Evolutionary conservation across 768 basidiomycete species (phyloP), one percentile per base, ranked within the genome.

Genomic region (Boletus sensibilis): DNA sequence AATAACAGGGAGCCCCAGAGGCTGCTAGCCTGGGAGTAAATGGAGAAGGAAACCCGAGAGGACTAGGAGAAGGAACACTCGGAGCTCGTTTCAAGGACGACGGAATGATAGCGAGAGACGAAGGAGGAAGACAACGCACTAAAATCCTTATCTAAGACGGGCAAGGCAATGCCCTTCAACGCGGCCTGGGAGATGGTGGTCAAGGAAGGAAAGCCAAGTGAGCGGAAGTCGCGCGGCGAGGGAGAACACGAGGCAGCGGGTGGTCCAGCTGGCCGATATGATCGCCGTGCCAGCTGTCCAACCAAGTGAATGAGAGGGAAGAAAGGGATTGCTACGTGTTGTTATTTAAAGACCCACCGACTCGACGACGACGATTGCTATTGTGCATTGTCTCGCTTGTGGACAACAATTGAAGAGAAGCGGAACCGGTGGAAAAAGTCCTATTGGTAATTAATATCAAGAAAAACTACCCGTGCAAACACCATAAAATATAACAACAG

Each of bases 241-340:
- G 58, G 20, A 37, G 59, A 39, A 58, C 63, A 64, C 63, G 63
- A 64, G 63, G 63, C 64, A 31, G 21, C n/a, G 48, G 60, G 40
- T 53, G 34, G 20, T 16, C 42, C 34, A 21, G 18, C 21, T 10
- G 33, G 25, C 57, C 50, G 57, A 51, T 57, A 11, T 57, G 46
- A 49, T 52, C 55, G 50, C 41, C 34, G 29, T 21, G 53, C 29
- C 5, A 14, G 20, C 52, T 20, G 16, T 16, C 7, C 9, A 12
- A 11, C 47, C 29, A 45, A 8, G 8, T 27, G 25, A 6, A 27
- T 27, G 25, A 29, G n/a, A n/a, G 20, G 29, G 4, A 31, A n/a
- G 5, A 16, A 23, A 27, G 12, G 12, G 27, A 29, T 29, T 18
- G 16, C 3, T 1, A 8, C 13, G 34, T 11, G 25, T 8, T n/a